These are phyloP conservation scores for Adansonia grandidieri DNA, from an alignment of 441 rosid species.

Conservation along the genomic window DNA sequence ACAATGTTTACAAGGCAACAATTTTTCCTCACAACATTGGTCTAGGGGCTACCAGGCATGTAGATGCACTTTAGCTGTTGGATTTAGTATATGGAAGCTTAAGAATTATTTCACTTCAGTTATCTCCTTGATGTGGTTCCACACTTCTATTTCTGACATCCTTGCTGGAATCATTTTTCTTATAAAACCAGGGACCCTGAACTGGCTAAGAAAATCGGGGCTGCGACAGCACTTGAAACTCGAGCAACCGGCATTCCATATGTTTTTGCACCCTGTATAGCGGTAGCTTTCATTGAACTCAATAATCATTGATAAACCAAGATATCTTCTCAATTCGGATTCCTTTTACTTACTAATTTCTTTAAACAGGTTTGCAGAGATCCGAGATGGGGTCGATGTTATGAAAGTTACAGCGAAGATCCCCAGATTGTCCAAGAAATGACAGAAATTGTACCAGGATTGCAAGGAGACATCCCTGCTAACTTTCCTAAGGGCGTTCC, in stretches of 20 bases:
- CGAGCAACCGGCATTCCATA: conserved; percentile 72
- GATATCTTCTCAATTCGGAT: not conserved
- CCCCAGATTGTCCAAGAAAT: conserved; percentile 53
- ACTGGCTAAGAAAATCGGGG: conserved; percentile 66
- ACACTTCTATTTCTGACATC: not conserved
- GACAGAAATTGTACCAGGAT: conserved; percentile 62
- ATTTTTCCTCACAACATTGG: conserved; percentile 89
- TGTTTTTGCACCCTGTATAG: conserved; percentile 67
- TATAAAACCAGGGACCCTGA: conserved; percentile 49
- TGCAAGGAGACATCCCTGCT: conserved; percentile 65
- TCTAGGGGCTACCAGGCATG: conserved; percentile 85
- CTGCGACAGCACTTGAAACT: conserved; percentile 74
- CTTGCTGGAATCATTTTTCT: not conserved
- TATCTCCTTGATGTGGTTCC: not conserved
- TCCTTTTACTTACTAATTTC: not conserved
- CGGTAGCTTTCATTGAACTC: conserved; percentile 39
- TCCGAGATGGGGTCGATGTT: conserved; percentile 80
- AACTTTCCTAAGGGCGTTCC: conserved; percentile 48
- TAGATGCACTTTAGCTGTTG: not conserved
- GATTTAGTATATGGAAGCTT: not conserved
- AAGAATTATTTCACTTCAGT: not conserved
- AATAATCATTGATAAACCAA: not conserved
- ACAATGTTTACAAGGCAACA: conserved; percentile 73
- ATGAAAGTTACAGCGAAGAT: conserved; percentile 71
- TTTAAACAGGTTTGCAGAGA: conserved; percentile 68